A percentile compares a stretch with the other conserved stretches of the same genome.
Conservation (phyloP, 164 flowering plant genomes). For the Tinospora cordifolia region DNA sequence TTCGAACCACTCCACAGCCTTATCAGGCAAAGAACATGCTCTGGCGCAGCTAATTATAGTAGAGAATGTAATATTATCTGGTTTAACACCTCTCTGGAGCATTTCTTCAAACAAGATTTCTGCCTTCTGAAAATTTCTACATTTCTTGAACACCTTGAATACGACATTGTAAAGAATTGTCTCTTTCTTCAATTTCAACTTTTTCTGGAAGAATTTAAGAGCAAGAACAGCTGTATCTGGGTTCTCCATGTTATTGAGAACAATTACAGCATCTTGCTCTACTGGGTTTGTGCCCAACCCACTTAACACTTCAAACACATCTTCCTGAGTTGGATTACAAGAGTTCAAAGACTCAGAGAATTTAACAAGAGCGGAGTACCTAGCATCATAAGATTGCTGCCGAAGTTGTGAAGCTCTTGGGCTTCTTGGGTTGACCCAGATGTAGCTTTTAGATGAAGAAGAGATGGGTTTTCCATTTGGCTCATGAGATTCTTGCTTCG, state of each 20-base stretch:
- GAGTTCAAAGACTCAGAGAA: constrained; percentile 47
- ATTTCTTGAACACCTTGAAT: constrained; percentile 62
- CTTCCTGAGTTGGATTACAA: constrained; percentile 38
- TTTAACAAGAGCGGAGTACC: constrained; percentile 51
- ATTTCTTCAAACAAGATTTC: constrained; percentile 66
- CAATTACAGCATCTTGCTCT: constrained; percentile 64
- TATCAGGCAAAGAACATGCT: constrained; percentile 44
- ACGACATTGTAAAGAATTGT: constrained; percentile 69
- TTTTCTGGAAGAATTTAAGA: constrained; percentile 41
- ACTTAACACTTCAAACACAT: constrained; percentile 31
- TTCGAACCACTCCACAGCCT: constrained; percentile 88
- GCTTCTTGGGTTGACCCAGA: constrained; percentile 88
- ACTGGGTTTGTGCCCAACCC: constrained; percentile 36
- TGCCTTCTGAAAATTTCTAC: constrained; percentile 42
- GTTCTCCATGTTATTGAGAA: constrained; percentile 63
- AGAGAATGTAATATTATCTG: constrained; percentile 78
- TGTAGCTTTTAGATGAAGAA: constrained; percentile 32
- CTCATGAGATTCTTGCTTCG: constrained; percentile 15
- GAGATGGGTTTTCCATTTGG: constrained; percentile 25
- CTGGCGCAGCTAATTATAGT: constrained; percentile 81
- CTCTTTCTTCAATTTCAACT: constrained; percentile 26
- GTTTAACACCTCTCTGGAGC: constrained; percentile 57
- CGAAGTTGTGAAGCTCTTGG: constrained; percentile 53
- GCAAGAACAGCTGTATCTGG: constrained; percentile 44
- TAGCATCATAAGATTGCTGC: constrained; percentile 42